Percentiles rank a stretch among this genome's conserved stretches.
Evolutionary conservation across 345 rosid species (phyloP).

Genomic region (Gossypium anomalum): DNA sequence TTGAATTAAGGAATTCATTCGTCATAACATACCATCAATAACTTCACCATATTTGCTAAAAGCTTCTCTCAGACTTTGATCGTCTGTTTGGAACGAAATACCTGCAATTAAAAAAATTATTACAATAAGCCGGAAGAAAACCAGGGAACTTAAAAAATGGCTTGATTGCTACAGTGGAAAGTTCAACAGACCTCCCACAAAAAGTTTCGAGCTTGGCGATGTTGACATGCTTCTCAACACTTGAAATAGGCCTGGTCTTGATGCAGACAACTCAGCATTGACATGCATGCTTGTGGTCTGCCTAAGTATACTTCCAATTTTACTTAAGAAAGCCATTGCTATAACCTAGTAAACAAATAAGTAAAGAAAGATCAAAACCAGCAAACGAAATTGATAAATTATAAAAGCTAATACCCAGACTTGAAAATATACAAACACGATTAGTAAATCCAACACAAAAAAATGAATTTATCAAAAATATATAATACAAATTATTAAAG

Average conservation of each 20-base stretch:
- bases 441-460: background rate
- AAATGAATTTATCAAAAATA: background rate
- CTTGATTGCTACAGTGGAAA: background rate
- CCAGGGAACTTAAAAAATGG: background rate
- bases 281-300: conserved; percentile 58
- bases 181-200: conserved; percentile 66
- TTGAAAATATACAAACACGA: background rate
- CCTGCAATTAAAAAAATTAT: conserved; percentile 39
- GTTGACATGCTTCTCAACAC: conserved; percentile 73
- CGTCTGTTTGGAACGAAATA: conserved; percentile 64
- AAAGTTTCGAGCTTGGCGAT: conserved; percentile 70
- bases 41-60: conserved; percentile 83
- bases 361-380: background rate
- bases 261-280: conserved; percentile 35
- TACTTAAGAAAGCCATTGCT: conserved; percentile 79
- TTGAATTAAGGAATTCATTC: conserved; percentile 2
- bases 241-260: conserved; percentile 65
- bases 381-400: background rate
- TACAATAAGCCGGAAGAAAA: background rate
- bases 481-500: background rate
- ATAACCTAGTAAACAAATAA: conserved; percentile 23
- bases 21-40: conserved; percentile 45
- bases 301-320: conserved; percentile 63
- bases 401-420: background rate
- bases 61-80: conserved; percentile 60